Percentiles rank a stretch among this genome's conserved stretches.
Evolutionary conservation across 306 rosid genomes (phyloP).

Genomic region (Vigna radiata): DNA sequence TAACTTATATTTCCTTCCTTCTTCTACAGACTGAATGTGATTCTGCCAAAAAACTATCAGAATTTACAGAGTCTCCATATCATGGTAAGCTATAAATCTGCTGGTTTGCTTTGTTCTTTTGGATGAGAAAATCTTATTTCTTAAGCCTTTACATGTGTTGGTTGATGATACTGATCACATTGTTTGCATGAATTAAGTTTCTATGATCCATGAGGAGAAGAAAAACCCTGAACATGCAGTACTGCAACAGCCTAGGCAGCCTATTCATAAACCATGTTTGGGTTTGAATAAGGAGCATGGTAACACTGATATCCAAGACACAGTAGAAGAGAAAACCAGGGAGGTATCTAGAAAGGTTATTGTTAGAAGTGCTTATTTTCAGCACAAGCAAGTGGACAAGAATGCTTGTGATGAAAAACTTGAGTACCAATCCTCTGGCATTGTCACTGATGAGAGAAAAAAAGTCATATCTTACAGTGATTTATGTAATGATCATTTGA

Average conservation of each 20-base stretch:
- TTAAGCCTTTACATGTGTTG: constrained; percentile 33
- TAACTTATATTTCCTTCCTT: constrained; percentile 13
- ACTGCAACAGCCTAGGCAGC: constrained; percentile 61
- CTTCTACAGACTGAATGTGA: constrained; percentile 57
- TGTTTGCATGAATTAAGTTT: constrained; percentile 48
- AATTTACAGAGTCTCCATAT: constrained; percentile 49
- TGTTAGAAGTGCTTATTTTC: constrained; percentile 79
- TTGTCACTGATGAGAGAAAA: constrained; percentile 35
- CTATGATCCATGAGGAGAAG: constrained; percentile 43
- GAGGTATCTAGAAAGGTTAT: constrained; percentile 62
- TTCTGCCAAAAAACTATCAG: constrained; percentile 46
- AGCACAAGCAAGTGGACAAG: constrained; percentile 56
- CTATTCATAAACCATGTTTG: constrained; percentile 83
- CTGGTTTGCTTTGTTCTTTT: constrained; percentile 32
- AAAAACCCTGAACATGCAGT: constrained; percentile 56
- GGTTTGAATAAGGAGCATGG: constrained; percentile 62
- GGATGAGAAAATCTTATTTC: constrained; percentile 31
- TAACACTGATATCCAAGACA: constrained; percentile 42
- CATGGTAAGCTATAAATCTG: constrained; percentile 54
- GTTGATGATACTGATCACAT: constrained; percentile 46
- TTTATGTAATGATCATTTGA: constrained; percentile 42
- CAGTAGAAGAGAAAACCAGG: constrained; percentile 56
- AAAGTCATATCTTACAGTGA: constrained; percentile 48
- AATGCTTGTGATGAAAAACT: constrained; percentile 48
- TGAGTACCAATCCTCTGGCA: constrained; percentile 42